Conservation (phyloP, 306 rosid species). For the Dalbergia cultrata region DNA sequence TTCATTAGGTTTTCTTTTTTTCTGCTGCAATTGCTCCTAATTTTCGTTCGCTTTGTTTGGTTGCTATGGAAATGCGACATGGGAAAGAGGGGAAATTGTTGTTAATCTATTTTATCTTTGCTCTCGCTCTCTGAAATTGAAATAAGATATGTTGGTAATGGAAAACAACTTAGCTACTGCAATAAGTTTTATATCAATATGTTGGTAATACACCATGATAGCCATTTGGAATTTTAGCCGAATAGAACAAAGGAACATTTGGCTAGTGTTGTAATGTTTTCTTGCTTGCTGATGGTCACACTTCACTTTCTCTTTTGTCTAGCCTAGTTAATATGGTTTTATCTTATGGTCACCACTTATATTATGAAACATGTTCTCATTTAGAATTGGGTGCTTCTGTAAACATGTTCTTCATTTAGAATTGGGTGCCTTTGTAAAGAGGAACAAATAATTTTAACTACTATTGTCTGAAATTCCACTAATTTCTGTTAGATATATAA, state of each 20-base stretch:
- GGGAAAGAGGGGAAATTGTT: conserved; percentile 2
- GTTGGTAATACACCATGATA: conserved; percentile 35
- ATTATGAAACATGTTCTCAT: too few species aligned
- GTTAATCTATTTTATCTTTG: too few species aligned
- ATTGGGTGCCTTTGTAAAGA: conserved; percentile 17
- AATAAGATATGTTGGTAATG: too few species aligned
- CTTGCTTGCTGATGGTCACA: conserved; percentile 41
- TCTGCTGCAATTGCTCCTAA: neutral
- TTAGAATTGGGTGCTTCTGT: too few species aligned
- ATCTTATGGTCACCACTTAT: neutral
- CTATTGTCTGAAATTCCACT: conserved; percentile 23
- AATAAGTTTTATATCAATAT: too few species aligned
- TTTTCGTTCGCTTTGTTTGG: conserved; percentile 20
- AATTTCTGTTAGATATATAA: conserved; percentile 10
- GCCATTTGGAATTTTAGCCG: conserved; percentile 35
- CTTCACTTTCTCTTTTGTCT: conserved; percentile 28
- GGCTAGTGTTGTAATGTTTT: conserved; percentile 21
- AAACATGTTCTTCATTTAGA: conserved; percentile 35
- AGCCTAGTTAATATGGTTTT: conserved; percentile 31
- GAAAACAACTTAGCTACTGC: too few species aligned
- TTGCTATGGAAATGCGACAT: conserved; percentile 3
- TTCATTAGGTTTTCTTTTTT: neutral
- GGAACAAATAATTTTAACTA: neutral
- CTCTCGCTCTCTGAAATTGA: too few species aligned
- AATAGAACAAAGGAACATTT: conserved; percentile 17